phyloP scores from a whole-genome alignment of 2,329 filamentous ascomycete species.

The Helotiales sp. region DNA sequence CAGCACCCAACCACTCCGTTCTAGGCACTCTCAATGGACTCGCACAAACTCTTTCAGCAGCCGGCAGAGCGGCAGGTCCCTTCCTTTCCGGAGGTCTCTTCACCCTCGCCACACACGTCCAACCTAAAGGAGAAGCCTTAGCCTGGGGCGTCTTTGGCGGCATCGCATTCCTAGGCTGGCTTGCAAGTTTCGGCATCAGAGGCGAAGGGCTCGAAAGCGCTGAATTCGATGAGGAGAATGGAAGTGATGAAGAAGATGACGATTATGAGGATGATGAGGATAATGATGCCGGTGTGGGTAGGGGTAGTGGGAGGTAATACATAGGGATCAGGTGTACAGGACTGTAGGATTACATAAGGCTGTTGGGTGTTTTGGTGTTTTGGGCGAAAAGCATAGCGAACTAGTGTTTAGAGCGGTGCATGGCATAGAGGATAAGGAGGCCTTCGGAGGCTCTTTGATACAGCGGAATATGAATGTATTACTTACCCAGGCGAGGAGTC shows the following conservation, averaged over 20 bases:
- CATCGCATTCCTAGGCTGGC: constrained; percentile 76
- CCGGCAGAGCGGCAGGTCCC: constrained; percentile 83
- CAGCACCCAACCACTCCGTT: constrained; percentile 79
- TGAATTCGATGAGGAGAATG: constrained; percentile 39
- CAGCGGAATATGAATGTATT: background rate
- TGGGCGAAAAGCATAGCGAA: constrained; percentile 1
- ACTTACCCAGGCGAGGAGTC: background rate
- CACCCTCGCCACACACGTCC: constrained; percentile 70
- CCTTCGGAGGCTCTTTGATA: background rate
- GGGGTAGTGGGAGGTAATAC: background rate
- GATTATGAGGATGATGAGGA: constrained; percentile 21
- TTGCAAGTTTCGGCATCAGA: constrained; percentile 76
- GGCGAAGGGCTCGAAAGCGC: constrained; percentile 61
- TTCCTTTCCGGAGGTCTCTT: constrained; percentile 88
- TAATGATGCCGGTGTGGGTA: constrained; percentile 16
- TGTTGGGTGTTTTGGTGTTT: background rate
- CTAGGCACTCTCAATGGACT: constrained; percentile 90
- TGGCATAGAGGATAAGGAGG: background rate
- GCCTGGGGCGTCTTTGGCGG: constrained; percentile 88
- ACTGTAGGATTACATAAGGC: background rate
- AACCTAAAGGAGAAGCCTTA: constrained; percentile 79
- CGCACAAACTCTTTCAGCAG: constrained; percentile 89
- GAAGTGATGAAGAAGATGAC: constrained; percentile 13
- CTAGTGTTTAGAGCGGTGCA: background rate
- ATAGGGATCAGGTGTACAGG: background rate